Percentiles rank a stretch among this genome's conserved stretches.
phyloP scores from a whole-genome alignment of 106 monocot species.

The Dendrobium officinale region DNA sequence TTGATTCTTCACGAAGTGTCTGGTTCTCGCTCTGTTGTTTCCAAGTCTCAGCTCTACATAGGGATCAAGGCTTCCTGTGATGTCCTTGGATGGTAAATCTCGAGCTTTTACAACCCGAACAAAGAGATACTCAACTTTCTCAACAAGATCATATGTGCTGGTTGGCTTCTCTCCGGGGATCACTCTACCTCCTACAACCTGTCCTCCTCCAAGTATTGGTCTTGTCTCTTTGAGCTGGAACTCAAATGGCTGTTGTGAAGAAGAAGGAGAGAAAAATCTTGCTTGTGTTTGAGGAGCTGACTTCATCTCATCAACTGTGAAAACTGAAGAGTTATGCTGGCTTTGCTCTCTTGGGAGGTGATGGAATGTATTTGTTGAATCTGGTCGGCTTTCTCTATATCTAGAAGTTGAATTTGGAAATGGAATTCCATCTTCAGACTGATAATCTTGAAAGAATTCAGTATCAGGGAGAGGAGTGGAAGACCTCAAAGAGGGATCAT shows the following conservation, averaged over 20 bases:
- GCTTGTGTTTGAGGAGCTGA: constrained; percentile 19
- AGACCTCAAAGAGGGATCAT: constrained; percentile 22
- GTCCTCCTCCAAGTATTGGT: constrained; percentile 54
- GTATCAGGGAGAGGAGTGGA: constrained; percentile 13
- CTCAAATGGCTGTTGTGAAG: constrained; percentile 38
- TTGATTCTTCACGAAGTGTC: constrained; percentile 40
- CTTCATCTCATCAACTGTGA: constrained; percentile 23
- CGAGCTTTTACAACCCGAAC: constrained; percentile 68
- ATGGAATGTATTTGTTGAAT: constrained; percentile 11
- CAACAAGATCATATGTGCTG: constrained; percentile 66
- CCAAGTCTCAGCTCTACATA: constrained; percentile 53
- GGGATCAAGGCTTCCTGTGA: constrained; percentile 63
- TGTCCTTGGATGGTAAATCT: constrained; percentile 45
- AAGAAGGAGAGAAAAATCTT: constrained; percentile 30
- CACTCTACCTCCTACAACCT: constrained; percentile 40
- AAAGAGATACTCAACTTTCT: constrained; percentile 64
- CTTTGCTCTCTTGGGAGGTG: constrained; percentile 25
- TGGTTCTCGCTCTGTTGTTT: constrained; percentile 48
- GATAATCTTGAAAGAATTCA: constrained; percentile 11
- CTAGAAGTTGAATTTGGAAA: too few species aligned
- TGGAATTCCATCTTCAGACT: too few species aligned
- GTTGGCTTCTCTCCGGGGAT: constrained; percentile 32
- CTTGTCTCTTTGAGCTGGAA: constrained; percentile 62
- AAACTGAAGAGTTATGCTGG: not conserved
- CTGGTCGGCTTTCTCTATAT: not conserved